Base-by-base conservation (phyloP, 345 rosid species). In the Linum tenue region DNA sequence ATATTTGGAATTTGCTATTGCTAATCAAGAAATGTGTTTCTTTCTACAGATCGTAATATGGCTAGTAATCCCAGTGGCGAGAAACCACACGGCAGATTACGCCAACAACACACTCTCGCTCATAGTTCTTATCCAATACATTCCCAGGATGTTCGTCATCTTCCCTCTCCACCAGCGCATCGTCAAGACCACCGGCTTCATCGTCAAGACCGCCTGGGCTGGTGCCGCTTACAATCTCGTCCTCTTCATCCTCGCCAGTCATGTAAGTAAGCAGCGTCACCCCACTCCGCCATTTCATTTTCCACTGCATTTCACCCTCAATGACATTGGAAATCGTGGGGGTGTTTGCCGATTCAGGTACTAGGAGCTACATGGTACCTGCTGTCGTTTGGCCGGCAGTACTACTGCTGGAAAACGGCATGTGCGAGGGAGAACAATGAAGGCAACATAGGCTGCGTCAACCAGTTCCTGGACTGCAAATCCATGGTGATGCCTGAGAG, bases 341-440 rank as follows among this genome's bases (percentile, higher is more conserved):
- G 60, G 36, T n/a, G 15, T 53, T 48, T 64, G 6, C 65, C 71
- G 66, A 3, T 67, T 9, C 70, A 92, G 98, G 87, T 85, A 6
- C 61, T 86, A 37, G 98, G 97, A 71, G 91, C 97, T 69, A 66
- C 86, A 65, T 90, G 97, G 96, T 90, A 92, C 50, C 51, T 86
- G 15, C 76, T 87, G 69, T 86, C 97, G 3, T 62, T 90, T 12
- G 83, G 90, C 37, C 73, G 96, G 15, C 95, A 86, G 70, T 86
- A 85, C 71, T 64, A 76, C 10, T 92, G 99, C 74, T 92, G 97
- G 96, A 80, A 76, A 9, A 55, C 70, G 0, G 86, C 81, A 42
- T 90, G 97, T 64, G n/a, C 40, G 11, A 67, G 55, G 64, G 95
- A 90, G 69, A 72, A 79, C 60, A 67, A 69, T 11, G 5, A 59